Conservation (phyloP, 805 yeast species). For the Kodamaea hsintzibuensis region DNA sequence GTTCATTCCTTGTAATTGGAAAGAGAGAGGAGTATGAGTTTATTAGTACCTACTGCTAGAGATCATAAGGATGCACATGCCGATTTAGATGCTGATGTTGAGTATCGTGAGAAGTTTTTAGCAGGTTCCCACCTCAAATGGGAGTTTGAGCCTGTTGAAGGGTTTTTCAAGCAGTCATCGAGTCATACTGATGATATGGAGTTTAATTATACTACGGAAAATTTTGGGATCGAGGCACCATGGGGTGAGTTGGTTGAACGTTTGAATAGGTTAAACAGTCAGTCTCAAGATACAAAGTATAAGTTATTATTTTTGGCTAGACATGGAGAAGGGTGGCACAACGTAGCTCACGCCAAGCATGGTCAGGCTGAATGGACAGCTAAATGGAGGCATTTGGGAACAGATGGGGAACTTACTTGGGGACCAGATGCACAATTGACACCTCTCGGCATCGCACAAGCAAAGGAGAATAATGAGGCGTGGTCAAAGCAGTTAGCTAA, state of each 20-base stretch:
- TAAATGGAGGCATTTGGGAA: conserved; percentile 24
- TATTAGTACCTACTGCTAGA: conserved; percentile 30
- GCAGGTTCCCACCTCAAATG: conserved; percentile 16
- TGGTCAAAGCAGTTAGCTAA: conserved; percentile 19
- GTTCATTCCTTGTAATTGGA: neutral
- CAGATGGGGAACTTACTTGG: conserved; percentile 25
- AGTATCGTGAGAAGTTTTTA: conserved; percentile 14
- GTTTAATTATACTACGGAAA: conserved; percentile 21
- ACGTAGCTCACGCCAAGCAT: conserved; percentile 22
- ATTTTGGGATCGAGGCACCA: conserved; percentile 20
- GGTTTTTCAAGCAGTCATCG: conserved; percentile 24
- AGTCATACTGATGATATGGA: conserved; percentile 22
- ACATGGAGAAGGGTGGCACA: conserved; percentile 32
- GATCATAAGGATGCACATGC: conserved; percentile 37
- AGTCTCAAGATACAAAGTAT: conserved; percentile 17
- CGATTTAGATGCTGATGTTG: conserved; percentile 20
- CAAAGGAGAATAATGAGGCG: conserved; percentile 21
- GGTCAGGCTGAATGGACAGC: conserved; percentile 22
- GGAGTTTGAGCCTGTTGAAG: conserved; percentile 25
- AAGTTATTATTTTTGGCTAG: conserved; percentile 26
- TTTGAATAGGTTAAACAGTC: conserved; percentile 15
- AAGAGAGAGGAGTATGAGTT: conserved; percentile 18
- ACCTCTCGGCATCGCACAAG: conserved; percentile 24
- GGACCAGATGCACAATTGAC: conserved; percentile 30
- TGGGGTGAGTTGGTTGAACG: conserved; percentile 19